Conservation (phyloP, 768 basidiomycete genomes). For the Trametopsis cervina region DNA sequence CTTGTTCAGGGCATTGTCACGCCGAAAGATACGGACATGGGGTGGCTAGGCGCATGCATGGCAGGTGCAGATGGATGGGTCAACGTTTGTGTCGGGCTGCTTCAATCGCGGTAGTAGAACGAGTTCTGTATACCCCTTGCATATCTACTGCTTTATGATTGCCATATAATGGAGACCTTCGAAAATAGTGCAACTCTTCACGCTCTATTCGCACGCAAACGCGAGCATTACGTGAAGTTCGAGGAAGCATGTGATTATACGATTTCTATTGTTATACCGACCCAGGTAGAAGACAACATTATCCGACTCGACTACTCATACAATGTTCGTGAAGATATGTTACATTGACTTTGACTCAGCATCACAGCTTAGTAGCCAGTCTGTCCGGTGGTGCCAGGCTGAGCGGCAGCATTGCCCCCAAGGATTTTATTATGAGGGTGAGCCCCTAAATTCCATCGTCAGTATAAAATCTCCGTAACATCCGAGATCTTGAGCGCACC, state of each 20-base stretch:
- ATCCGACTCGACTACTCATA: too few species aligned
- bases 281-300: too few species aligned
- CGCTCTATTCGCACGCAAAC: too few species aligned
- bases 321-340: too few species aligned
- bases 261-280: too few species aligned
- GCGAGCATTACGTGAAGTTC: too few species aligned
- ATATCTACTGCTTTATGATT: too few species aligned
- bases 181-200: too few species aligned
- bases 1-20: constrained; percentile 80
- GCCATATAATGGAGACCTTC: too few species aligned
- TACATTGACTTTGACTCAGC: too few species aligned
- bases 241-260: too few species aligned
- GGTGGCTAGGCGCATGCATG: constrained; percentile 90
- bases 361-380: neutral
- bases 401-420: neutral
- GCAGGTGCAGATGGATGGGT: constrained; percentile 96
- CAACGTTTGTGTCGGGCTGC: constrained; percentile 69
- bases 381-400: neutral
- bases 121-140: neutral
- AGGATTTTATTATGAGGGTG: constrained; percentile 11
- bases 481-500: constrained; percentile 1
- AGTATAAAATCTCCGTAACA: neutral
- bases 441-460: constrained; percentile 1
- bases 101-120: constrained; percentile 3
- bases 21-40: constrained; percentile 84